A percentile compares a stretch with the other conserved stretches of the same genome.
Conservation (phyloP, 169 alveolate species). For the Perkinsus olseni region DNA sequence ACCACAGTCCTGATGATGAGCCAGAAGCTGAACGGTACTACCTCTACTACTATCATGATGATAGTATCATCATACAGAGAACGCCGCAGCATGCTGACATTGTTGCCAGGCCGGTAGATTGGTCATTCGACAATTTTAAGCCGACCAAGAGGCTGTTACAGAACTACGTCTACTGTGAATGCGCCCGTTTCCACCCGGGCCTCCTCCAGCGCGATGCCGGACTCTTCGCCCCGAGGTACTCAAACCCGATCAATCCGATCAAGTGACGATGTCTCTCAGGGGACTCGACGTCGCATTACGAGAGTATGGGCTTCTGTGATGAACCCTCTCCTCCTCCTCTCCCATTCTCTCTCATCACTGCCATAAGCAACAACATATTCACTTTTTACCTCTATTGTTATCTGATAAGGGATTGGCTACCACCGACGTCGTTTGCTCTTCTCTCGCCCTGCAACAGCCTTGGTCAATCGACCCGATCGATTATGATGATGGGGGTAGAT, state of each 20-base stretch:
- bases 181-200: slow-evolving; percentile 59
- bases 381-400: no score
- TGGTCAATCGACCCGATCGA: no score
- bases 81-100: no score
- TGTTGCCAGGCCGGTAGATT: slow-evolving; percentile 50
- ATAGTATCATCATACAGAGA: no score
- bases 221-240: background rate
- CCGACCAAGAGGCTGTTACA: slow-evolving; percentile 69
- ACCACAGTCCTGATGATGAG: slow-evolving; percentile 70
- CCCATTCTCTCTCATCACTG: no score
- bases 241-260: background rate
- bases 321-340: no score
- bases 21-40: slow-evolving; percentile 37
- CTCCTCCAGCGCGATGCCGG: slow-evolving; percentile 32
- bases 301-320: background rate
- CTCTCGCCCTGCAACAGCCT: no score
- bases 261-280: background rate
- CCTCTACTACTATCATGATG: slow-evolving; percentile 12
- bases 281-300: background rate
- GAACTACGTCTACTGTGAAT: slow-evolving; percentile 64
- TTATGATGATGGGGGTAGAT: no score
- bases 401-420: no score
- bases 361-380: no score
- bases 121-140: slow-evolving; percentile 76
- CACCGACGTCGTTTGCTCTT: no score